Base-by-base conservation (phyloP, 1,284 basidiomycete species). In the Ustanciosporium gigantosporum region DNA sequence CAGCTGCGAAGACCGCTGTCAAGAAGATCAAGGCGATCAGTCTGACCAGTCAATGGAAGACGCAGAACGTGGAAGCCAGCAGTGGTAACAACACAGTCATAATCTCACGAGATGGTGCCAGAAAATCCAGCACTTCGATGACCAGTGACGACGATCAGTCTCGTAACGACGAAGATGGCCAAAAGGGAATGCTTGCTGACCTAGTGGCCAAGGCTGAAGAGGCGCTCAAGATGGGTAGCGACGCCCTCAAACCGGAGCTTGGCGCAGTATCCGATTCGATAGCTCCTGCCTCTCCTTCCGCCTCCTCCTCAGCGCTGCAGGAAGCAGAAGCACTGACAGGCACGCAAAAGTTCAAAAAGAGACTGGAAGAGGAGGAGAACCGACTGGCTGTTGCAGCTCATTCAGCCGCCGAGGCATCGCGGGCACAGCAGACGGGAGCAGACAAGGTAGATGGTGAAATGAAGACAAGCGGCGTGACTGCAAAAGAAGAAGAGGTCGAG, bases 1-100 rank as follows among this genome's bases (percentile, higher is more conserved):
- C 4, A 34, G n/a, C 58, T 15, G 59, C 60, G 17, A 41, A 40
- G 23, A 9, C 32, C 32, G 27, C 31, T 11, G 46, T n/a, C n/a
- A n/a, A 55, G 32, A 66, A 52, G 36, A 23, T 32, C 16, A 46
- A 46, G 41, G 4, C 29, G 9, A 16, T 27, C 9, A 42, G 31
- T 20, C 25, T 39, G 14, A 41, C 43, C 17, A 29, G 19, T 9
- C 22, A 34, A 36, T 68, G 75, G 52, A 66, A 52, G 41, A 70
- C 68, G 11, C 23, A 66, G 6, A 58, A 73, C 22, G 49, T 56
- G 16, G 34, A n/a, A n/a, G 50, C 41, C 4, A 56, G 51, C 20
- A 64, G 51, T 21, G 55, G 66, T 34, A 65, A 58, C 57, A 60
- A 62, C 25, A 53, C 64, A 22, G 44, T 69, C 44, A 49, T 64